A percentile compares a stretch with the other conserved stretches of the same genome.
phyloP scores from a whole-genome alignment of 2,329 filamentous ascomycete genomes.

The Endothia cerciana region DNA sequence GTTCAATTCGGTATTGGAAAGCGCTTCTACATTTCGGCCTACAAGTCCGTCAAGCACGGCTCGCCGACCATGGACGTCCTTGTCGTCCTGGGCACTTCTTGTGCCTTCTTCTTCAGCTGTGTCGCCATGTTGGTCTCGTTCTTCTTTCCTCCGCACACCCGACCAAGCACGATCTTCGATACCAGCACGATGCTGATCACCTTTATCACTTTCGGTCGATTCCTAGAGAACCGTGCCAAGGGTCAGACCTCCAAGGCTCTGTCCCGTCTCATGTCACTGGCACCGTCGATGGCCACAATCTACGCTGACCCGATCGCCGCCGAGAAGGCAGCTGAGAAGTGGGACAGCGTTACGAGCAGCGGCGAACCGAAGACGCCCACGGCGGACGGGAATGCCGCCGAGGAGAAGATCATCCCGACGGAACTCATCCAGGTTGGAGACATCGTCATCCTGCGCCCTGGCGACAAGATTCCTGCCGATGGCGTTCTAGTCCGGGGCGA shows the following conservation, averaged over 20 bases:
- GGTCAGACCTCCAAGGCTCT: slow-evolving; percentile 94
- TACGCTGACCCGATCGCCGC: slow-evolving; percentile 93
- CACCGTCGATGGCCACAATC: slow-evolving; percentile 95
- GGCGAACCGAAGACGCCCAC: slow-evolving; percentile 50
- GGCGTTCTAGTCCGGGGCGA: slow-evolving; percentile 85
- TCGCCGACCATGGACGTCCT: slow-evolving; percentile 98
- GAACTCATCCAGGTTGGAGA: slow-evolving; percentile 94
- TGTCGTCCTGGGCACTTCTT: slow-evolving; percentile 89
- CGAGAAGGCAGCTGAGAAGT: slow-evolving; percentile 84
- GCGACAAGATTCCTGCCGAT: slow-evolving; percentile 96
- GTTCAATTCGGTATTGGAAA: slow-evolving; percentile 96
- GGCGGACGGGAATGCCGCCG: slow-evolving; percentile 64
- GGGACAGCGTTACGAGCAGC: slow-evolving; percentile 54
- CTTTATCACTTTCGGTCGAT: slow-evolving; percentile 89
- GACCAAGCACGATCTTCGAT: slow-evolving; percentile 90
- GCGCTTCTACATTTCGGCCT: slow-evolving; percentile 93
- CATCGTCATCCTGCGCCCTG: slow-evolving; percentile 88
- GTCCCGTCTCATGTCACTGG: slow-evolving; percentile 91
- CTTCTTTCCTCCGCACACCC: slow-evolving; percentile 71
- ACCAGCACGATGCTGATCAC: slow-evolving; percentile 98
- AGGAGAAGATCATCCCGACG: slow-evolving; percentile 86
- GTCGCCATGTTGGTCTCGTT: slow-evolving; percentile 85
- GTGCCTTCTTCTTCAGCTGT: slow-evolving; percentile 94
- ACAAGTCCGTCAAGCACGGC: slow-evolving; percentile 85
- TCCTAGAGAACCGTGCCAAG: slow-evolving; percentile 91